Conservation (phyloP, 1,284 basidiomycete genomes). For the Ustilago hordei region DNA sequence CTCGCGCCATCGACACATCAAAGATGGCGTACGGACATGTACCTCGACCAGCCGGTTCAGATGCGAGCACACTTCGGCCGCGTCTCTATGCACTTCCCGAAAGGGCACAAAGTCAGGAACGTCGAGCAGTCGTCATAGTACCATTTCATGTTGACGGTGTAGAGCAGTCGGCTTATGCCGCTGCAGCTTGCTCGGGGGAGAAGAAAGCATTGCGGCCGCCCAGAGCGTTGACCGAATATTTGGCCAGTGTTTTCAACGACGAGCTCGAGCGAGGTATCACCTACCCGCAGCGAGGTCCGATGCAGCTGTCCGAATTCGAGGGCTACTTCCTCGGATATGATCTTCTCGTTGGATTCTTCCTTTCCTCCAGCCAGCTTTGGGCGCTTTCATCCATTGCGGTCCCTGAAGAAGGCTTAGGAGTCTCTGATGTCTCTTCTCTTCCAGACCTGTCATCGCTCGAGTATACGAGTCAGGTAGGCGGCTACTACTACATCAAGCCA, state of each 20-base stretch:
- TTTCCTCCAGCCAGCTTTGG: conserved; percentile 16
- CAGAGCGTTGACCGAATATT: conserved; percentile 26
- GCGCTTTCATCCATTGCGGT: not conserved
- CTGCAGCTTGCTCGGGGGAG: not conserved
- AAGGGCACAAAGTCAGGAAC: conserved; percentile 27
- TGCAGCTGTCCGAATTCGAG: conserved; percentile 46
- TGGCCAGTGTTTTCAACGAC: conserved; percentile 50
- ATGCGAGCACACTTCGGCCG: conserved; percentile 38
- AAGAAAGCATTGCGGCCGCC: conserved; percentile 19
- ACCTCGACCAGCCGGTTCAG: conserved; percentile 44
- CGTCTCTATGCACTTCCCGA: conserved; percentile 46
- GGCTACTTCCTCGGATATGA: conserved; percentile 57
- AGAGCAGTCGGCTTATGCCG: conserved; percentile 14
- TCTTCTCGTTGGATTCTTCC: conserved; percentile 45
- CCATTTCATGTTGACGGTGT: conserved; percentile 44
- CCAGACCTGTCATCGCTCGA: conserved; percentile 22
- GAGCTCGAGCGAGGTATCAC: conserved; percentile 56
- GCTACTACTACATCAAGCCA: conserved; percentile 75
- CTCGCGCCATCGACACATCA: not conserved
- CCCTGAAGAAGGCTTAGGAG: conserved; percentile 18
- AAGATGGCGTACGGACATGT: conserved; percentile 59
- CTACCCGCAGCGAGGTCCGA: conserved; percentile 56
- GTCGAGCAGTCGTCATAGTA: conserved; percentile 35
- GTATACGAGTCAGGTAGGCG: conserved; percentile 73
- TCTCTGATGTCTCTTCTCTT: conserved; percentile 9